phyloP scores from a whole-genome alignment of 495 filamentous ascomycete species.

The Lepraria neglecta region DNA sequence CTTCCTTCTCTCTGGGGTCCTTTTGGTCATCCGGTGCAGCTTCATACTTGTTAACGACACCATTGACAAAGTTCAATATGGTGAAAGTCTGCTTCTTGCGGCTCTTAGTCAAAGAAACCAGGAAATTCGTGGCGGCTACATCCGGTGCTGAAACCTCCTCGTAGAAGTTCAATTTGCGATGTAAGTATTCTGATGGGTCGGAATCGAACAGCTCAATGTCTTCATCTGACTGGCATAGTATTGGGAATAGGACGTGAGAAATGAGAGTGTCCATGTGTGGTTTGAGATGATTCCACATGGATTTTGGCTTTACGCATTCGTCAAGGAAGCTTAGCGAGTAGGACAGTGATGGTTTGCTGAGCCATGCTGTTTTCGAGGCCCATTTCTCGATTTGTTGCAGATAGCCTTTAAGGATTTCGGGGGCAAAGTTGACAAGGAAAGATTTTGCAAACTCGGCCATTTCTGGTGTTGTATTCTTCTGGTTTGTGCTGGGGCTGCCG shows the following conservation, averaged over 20 bases:
- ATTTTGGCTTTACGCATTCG: constrained; percentile 94
- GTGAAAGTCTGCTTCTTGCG: constrained; percentile 94
- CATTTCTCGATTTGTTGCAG: constrained; percentile 91
- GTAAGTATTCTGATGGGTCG: constrained; percentile 92
- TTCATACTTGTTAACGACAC: constrained; percentile 86
- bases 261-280: constrained; percentile 88
- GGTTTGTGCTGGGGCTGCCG: constrained; percentile 69
- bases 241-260: constrained; percentile 88
- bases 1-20: constrained; percentile 90
- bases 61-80: constrained; percentile 87
- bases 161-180: constrained; percentile 94
- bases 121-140: constrained; percentile 92
- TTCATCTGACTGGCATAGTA: constrained; percentile 86
- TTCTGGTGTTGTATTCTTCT: constrained; percentile 61
- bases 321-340: constrained; percentile 91
- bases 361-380: constrained; percentile 89
- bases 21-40: constrained; percentile 76
- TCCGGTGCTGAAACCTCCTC: constrained; percentile 95
- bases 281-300: constrained; percentile 90
- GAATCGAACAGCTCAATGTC: constrained; percentile 90
- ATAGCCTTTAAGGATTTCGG: constrained; percentile 90
- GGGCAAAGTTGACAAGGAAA: constrained; percentile 86
- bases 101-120: constrained; percentile 88
- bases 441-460: constrained; percentile 75
- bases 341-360: constrained; percentile 86